These are phyloP conservation scores for Coprinopsis marcescibilis DNA, from an alignment of 768 basidiomycete species.

Conservation along the genomic window DNA sequence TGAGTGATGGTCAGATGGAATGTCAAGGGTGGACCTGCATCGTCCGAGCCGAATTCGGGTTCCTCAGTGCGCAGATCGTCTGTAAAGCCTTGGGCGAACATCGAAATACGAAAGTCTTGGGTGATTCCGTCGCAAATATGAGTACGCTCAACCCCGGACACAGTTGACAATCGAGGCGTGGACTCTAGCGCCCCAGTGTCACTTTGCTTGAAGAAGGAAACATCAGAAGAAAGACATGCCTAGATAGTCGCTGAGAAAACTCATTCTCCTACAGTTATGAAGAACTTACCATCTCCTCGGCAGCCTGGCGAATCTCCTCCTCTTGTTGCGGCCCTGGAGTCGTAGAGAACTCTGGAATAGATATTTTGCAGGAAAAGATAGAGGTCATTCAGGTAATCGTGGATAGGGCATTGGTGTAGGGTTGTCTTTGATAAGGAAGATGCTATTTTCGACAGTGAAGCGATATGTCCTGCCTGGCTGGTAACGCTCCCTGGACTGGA, in stretches of 20 bases:
- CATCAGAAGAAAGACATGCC: constrained; percentile 7
- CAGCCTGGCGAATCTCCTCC: constrained; percentile 6
- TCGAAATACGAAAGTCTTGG: background rate
- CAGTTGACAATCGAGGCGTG: too few relatives aligned
- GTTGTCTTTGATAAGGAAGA: background rate
- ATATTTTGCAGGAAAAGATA: constrained; percentile 9
- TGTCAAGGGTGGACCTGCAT: background rate
- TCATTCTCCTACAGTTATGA: background rate
- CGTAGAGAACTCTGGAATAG: background rate
- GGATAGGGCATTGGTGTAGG: background rate
- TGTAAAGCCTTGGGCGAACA: background rate
- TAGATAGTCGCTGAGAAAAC: background rate
- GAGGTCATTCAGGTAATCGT: constrained; percentile 3
- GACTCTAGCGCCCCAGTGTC: too few relatives aligned
- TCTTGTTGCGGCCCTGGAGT: constrained; percentile 2
- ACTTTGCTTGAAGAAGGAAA: constrained; percentile 6
- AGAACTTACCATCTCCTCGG: constrained; percentile 3
- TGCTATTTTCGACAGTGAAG: too few relatives aligned
- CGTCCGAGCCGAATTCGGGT: background rate
- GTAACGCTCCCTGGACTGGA: background rate
- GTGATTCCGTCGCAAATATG: too few relatives aligned
- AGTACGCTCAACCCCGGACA: too few relatives aligned
- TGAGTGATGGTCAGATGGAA: background rate
- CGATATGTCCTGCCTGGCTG: background rate
- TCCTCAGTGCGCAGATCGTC: background rate